A percentile compares a stretch with the other conserved stretches of the same genome.
phyloP scores from a whole-genome alignment of 768 basidiomycete species.

The Gymnopilus junonius region DNA sequence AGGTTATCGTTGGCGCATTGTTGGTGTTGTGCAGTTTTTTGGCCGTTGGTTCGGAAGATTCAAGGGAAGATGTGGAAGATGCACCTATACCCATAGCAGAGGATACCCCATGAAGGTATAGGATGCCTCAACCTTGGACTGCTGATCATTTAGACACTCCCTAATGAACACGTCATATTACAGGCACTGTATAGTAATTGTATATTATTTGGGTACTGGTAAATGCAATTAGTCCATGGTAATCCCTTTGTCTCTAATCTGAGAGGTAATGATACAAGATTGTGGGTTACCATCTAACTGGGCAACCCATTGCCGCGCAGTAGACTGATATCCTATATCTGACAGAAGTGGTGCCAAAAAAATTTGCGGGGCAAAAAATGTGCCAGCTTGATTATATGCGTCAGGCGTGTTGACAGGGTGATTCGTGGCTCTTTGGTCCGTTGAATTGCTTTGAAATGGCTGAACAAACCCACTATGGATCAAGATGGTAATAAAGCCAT shows the following conservation, averaged over 20 bases:
- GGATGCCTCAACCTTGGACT: background rate
- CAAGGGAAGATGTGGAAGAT: slow-evolving; percentile 19
- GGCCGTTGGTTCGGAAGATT: slow-evolving; percentile 33
- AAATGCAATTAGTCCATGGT: background rate
- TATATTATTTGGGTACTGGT: background rate
- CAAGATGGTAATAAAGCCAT: slow-evolving; percentile 55
- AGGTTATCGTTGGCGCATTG: slow-evolving; percentile 74
- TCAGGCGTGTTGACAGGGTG: background rate
- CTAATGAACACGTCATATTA: background rate
- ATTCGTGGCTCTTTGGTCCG: background rate
- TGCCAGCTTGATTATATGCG: background rate
- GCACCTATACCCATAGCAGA: background rate
- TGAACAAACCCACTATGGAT: slow-evolving; percentile 64
- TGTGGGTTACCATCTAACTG: background rate
- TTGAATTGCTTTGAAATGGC: background rate
- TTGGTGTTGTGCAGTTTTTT: slow-evolving; percentile 81
- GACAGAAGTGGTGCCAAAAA: background rate
- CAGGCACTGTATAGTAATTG: background rate
- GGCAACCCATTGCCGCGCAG: background rate
- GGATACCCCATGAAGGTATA: background rate
- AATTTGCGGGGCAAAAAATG: background rate
- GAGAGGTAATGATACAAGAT: background rate
- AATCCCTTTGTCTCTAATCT: background rate
- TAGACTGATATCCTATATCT: background rate
- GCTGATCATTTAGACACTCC: background rate